Evolutionary conservation across 805 yeast genomes (phyloP).

Genomic region (Ogataea nitratoaversa): DNA sequence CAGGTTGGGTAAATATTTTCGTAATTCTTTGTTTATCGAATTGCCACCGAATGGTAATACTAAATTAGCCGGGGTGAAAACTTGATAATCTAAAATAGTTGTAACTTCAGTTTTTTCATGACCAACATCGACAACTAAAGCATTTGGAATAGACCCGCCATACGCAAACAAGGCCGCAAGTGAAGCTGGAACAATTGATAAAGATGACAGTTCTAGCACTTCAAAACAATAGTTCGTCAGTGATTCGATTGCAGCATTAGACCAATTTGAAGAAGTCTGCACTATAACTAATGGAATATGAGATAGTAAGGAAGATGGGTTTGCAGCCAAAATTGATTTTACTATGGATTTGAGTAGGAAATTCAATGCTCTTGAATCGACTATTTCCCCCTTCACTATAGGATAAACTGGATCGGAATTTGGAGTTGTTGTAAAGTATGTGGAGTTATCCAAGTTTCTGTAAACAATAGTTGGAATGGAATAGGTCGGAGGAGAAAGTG

Average conservation of each 20-base stretch:
- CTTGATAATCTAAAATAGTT: slow-evolving; percentile 74
- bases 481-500: slow-evolving; percentile 69
- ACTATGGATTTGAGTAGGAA: slow-evolving; percentile 52
- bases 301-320: slow-evolving; percentile 25
- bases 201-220: slow-evolving; percentile 63
- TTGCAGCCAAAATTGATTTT: slow-evolving; percentile 40
- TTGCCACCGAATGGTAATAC: slow-evolving; percentile 53
- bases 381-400: slow-evolving; percentile 58
- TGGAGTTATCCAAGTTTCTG: slow-evolving; percentile 21
- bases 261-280: slow-evolving; percentile 62
- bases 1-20: slow-evolving; percentile 54
- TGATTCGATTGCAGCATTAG: slow-evolving; percentile 58
- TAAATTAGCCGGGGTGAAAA: slow-evolving; percentile 46
- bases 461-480: slow-evolving; percentile 73
- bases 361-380: slow-evolving; percentile 65
- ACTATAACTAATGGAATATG: slow-evolving; percentile 67
- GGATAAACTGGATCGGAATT: slow-evolving; percentile 52
- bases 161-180: slow-evolving; percentile 72
- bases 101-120: slow-evolving; percentile 67
- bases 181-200: slow-evolving; percentile 64
- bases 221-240: slow-evolving; percentile 77
- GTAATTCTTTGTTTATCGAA: slow-evolving; percentile 52
- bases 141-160: slow-evolving; percentile 51
- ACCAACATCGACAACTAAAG: slow-evolving; percentile 81
- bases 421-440: slow-evolving; percentile 35